Conservation (phyloP, 306 rosid genomes). For the Prunus davidiana region DNA sequence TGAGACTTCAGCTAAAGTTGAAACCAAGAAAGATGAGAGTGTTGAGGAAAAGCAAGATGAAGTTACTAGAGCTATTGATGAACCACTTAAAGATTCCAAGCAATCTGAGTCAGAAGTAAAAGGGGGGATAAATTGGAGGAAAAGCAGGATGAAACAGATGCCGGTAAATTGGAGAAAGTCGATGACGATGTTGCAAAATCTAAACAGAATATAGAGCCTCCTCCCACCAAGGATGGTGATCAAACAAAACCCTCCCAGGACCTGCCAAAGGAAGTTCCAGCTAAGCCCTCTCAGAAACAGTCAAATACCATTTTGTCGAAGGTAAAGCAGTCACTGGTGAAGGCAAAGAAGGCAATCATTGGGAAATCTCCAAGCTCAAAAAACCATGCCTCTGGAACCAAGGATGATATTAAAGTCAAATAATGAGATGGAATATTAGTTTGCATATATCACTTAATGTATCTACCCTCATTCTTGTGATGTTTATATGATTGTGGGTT, state of each 20-base stretch:
- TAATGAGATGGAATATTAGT: slow-evolving; percentile 26
- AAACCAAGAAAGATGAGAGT: slow-evolving; percentile 23
- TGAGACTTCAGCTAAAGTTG: slow-evolving; percentile 20
- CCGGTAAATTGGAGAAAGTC: slow-evolving; percentile 22
- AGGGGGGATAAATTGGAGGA: slow-evolving; percentile 31
- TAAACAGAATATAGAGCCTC: slow-evolving; percentile 34
- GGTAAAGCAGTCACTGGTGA: slow-evolving; percentile 77
- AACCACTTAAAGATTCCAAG: slow-evolving; percentile 29
- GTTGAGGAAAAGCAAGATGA: slow-evolving; percentile 40
- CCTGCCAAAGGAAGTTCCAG: slow-evolving; percentile 49
- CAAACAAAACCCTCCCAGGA: slow-evolving; percentile 38
- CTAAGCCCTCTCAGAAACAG: slow-evolving; percentile 60
- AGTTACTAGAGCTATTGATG: slow-evolving; percentile 30
- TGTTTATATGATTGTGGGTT: slow-evolving; percentile 28
- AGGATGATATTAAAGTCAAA: slow-evolving; percentile 68
- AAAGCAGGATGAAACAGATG: background rate
- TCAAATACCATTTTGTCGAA: slow-evolving; percentile 66
- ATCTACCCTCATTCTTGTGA: slow-evolving; percentile 15
- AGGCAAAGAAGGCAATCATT: slow-evolving; percentile 78
- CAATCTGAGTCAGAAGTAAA: slow-evolving; percentile 46
- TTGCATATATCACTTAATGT: slow-evolving; percentile 33
- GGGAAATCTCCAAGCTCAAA: slow-evolving; percentile 78
- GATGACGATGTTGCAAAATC: slow-evolving; percentile 41
- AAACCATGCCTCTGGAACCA: slow-evolving; percentile 48
- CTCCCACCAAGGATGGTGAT: slow-evolving; percentile 37